Evolutionary conservation across 169 alveolate species (phyloP).

Genomic region (Perkinsus marinus): DNA sequence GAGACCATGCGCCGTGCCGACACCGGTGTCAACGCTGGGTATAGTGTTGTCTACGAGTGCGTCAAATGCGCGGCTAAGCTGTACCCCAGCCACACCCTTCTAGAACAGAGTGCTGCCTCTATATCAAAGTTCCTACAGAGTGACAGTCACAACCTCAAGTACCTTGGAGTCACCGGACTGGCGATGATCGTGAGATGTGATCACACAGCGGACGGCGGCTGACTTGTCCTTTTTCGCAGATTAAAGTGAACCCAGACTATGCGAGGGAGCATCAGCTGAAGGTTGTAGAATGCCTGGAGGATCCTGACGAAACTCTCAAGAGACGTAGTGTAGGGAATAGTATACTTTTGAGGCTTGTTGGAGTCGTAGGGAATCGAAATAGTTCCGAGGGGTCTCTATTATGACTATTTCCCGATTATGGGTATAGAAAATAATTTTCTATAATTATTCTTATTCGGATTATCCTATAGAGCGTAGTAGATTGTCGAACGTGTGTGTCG

Average conservation of each 20-base stretch:
- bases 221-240: not conserved
- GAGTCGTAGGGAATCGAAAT: too few relatives aligned
- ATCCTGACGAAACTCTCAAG: constrained; percentile 83
- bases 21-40: constrained; percentile 50
- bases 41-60: constrained; percentile 78
- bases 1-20: not conserved
- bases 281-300: constrained; percentile 89
- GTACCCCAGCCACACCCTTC: constrained; percentile 64
- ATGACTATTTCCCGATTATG: too few relatives aligned
- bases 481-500: too few relatives aligned
- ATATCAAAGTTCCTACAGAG: constrained; percentile 60
- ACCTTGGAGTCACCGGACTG: constrained; percentile 80
- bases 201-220: too few relatives aligned
- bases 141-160: constrained; percentile 76
- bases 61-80: constrained; percentile 69
- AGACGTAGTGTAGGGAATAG: too few relatives aligned
- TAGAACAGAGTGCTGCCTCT: constrained; percentile 74
- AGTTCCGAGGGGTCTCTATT: too few relatives aligned
- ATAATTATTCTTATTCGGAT: too few relatives aligned
- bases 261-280: constrained; percentile 79
- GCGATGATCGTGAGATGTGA: constrained; percentile 38
- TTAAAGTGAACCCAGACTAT: constrained; percentile 62
- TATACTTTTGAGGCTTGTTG: too few relatives aligned
- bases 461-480: too few relatives aligned
- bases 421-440: too few relatives aligned